These are phyloP conservation scores for Vitis hybrid DNA, from an alignment of 177 flowering plant species.

Conservation along the genomic window DNA sequence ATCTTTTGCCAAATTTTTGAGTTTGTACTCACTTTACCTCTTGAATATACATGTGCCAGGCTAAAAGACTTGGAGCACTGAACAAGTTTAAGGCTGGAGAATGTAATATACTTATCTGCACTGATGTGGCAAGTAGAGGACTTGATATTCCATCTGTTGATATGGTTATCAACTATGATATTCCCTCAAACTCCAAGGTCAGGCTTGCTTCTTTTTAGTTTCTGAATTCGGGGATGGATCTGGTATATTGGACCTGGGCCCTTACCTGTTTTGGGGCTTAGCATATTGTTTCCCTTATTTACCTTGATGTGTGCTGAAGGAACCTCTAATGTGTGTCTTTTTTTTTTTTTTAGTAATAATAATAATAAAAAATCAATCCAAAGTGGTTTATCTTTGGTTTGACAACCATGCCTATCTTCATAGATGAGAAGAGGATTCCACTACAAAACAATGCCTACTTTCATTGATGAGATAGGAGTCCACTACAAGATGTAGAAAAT, in stretches of 20 bases:
- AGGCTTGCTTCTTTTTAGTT: constrained; percentile 3
- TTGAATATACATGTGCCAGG: constrained; percentile 33
- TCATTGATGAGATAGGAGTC: too few relatives aligned
- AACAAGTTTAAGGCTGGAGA: constrained; percentile 95
- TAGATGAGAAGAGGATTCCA: too few relatives aligned
- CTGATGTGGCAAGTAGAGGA: constrained; percentile 96
- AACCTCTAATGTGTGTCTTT: too few relatives aligned
- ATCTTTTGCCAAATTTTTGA: background rate
- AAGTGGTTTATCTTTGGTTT: too few relatives aligned
- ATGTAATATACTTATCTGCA: constrained; percentile 81
- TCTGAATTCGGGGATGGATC: background rate
- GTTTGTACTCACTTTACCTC: background rate
- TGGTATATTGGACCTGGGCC: background rate
- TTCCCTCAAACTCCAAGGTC: constrained; percentile 87
- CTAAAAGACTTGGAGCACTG: constrained; percentile 85
- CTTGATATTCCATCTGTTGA: constrained; percentile 98
- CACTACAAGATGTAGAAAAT: too few relatives aligned
- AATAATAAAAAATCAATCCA: too few relatives aligned
- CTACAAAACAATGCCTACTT: too few relatives aligned
- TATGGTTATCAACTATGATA: constrained; percentile 89
- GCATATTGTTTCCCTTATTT: too few relatives aligned
- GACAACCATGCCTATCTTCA: too few relatives aligned
- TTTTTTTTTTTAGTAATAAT: too few relatives aligned
- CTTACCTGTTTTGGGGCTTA: background rate
- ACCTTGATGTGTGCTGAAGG: too few relatives aligned